A percentile compares a stretch with the other conserved stretches of the same genome.
These are phyloP conservation scores for Cardiosporidium cionae DNA, from an alignment of 169 alveolate species.

Conservation along the genomic window DNA sequence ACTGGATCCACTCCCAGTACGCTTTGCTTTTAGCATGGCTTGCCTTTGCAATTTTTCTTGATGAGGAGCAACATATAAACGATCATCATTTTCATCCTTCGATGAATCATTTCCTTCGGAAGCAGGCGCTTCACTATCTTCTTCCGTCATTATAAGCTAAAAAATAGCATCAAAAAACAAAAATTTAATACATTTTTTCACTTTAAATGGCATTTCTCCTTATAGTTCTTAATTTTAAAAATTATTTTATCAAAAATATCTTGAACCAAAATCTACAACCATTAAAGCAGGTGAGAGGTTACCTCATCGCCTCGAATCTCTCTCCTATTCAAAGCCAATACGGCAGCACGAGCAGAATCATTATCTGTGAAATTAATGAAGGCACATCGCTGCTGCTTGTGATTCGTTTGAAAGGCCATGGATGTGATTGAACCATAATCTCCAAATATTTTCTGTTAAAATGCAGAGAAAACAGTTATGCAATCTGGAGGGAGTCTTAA, in stretches of 20 bases:
- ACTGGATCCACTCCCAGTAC: conserved; percentile 41
- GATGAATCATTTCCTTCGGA: conserved; percentile 18
- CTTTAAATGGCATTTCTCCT: no score
- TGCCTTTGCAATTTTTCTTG: conserved; percentile 78
- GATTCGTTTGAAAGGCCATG: conserved; percentile 64
- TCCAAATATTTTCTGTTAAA: no score
- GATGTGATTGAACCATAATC: conserved; percentile 76
- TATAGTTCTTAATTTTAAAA: no score
- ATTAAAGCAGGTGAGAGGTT: no score
- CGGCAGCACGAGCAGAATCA: conserved; percentile 75
- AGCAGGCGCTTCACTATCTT: background rate
- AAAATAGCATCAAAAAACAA: no score
- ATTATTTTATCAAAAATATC: no score
- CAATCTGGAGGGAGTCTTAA: no score
- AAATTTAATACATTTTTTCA: no score
- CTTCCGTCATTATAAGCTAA: background rate
- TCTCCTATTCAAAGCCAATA: conserved; percentile 68
- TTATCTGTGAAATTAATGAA: conserved; percentile 74
- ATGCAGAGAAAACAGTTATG: no score
- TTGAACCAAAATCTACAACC: no score
- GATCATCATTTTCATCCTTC: conserved; percentile 39
- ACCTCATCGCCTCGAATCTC: no score
- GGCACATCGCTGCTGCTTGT: conserved; percentile 74
- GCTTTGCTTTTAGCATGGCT: conserved; percentile 71
- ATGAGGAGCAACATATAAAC: conserved; percentile 74